Evolutionary conservation across 345 rosid species (phyloP).

Genomic region (Linum trigynum): DNA sequence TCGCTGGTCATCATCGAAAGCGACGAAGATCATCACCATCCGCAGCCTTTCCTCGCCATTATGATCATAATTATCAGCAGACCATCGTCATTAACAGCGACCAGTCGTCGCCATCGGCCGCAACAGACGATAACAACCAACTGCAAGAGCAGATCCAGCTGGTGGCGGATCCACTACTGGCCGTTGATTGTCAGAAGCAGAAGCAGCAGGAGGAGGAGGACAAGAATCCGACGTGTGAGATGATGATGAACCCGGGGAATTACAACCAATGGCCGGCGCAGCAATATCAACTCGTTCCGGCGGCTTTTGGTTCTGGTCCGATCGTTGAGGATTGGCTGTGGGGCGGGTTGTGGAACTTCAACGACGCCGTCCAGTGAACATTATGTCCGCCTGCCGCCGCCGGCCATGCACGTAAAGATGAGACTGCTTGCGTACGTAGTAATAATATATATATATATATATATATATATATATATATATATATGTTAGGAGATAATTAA

Average conservation of each 20-base stretch:
- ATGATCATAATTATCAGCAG: neutral
- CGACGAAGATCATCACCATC: conserved; percentile 17
- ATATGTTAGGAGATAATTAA: too few relatives aligned
- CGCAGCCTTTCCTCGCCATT: neutral
- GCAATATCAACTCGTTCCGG: neutral
- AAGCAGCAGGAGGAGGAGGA: too few relatives aligned
- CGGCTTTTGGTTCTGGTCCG: neutral
- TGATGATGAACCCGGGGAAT: neutral
- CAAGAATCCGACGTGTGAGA: too few relatives aligned
- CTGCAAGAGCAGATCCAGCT: too few relatives aligned
- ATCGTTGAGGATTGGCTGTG: neutral
- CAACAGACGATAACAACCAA: conserved; percentile 8
- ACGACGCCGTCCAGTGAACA: neutral
- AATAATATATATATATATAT: too few relatives aligned
- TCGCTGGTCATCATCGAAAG: conserved; percentile 21
- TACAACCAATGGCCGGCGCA: neutral
- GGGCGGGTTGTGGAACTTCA: neutral
- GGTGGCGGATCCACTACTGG: too few relatives aligned
- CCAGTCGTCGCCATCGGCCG: neutral
- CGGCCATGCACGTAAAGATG: too few relatives aligned
- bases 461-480: too few relatives aligned
- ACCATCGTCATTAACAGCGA: neutral
- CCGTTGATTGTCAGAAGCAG: too few relatives aligned
- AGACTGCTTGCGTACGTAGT: too few relatives aligned
- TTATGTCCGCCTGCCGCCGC: too few relatives aligned